A percentile compares a stretch with the other conserved stretches of the same genome.
These are phyloP conservation scores for Trichoderma sp. DNA, from an alignment of 2,329 filamentous ascomycete genomes.

Conservation along the genomic window DNA sequence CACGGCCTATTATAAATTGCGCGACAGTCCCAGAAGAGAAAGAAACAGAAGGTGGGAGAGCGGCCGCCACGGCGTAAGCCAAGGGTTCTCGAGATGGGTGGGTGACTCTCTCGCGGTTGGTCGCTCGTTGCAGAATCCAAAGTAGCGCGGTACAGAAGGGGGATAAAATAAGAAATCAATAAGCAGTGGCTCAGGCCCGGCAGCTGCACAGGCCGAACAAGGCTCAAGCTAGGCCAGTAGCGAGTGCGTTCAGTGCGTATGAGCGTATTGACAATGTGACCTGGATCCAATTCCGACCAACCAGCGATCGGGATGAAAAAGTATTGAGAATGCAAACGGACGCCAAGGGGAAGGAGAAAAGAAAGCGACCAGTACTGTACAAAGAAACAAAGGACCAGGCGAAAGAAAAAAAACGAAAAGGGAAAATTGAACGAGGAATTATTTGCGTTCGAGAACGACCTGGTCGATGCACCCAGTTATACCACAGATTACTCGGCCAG, in stretches of 20 bases:
- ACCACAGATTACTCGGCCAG: neutral
- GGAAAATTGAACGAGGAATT: neutral
- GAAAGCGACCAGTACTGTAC: neutral
- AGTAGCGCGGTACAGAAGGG: neutral
- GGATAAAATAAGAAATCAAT: constrained; percentile 8
- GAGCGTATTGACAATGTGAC: no score
- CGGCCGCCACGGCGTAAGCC: constrained; percentile 1
- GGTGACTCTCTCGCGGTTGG: neutral
- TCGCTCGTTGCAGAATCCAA: neutral
- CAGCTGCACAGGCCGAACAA: constrained; percentile 2
- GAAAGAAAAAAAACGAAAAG: neutral
- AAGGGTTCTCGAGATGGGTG: neutral
- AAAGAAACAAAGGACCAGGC: neutral
- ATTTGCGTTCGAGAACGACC: neutral
- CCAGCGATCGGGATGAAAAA: neutral
- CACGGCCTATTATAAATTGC: neutral
- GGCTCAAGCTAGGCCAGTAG: neutral
- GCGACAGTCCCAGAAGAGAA: neutral
- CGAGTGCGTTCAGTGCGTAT: neutral
- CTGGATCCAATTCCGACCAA: neutral
- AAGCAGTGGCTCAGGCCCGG: constrained; percentile 4
- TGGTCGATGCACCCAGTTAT: neutral
- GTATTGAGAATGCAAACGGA: neutral
- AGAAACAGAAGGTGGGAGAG: neutral
- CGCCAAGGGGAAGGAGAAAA: neutral